Percentiles rank a stretch among this genome's conserved stretches.
Conservation (phyloP, 1,284 basidiomycete species). For the Cystobasidium sp. region DNA sequence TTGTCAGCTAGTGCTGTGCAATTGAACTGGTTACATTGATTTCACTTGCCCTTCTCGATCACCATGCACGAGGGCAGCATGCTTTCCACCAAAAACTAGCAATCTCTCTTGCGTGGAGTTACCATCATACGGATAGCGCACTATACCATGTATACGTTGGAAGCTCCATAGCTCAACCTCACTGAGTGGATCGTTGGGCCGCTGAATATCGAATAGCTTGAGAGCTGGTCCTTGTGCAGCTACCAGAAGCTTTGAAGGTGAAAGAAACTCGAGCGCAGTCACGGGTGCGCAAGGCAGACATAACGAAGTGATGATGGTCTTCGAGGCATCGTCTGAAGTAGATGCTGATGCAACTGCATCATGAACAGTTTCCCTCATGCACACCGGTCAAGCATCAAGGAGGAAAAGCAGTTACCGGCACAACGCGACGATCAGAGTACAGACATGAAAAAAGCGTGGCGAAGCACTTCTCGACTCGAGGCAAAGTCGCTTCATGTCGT, state of each 20-base stretch:
- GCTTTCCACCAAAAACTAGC: slow-evolving; percentile 35
- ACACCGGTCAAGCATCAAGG: not conserved
- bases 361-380: slow-evolving; percentile 1
- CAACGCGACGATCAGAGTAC: not conserved
- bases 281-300: slow-evolving; percentile 34
- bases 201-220: slow-evolving; percentile 27
- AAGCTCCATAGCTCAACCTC: slow-evolving; percentile 5
- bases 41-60: slow-evolving; percentile 21
- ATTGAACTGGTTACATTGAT: not conserved
- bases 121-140: not conserved
- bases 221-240: slow-evolving; percentile 29
- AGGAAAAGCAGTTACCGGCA: not conserved
- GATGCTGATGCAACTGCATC: slow-evolving; percentile 9
- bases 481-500: too few relatives aligned
- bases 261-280: slow-evolving; percentile 30
- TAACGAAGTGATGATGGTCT: not conserved
- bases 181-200: not conserved
- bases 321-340: not conserved
- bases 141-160: slow-evolving; percentile 33
- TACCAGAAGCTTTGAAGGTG: slow-evolving; percentile 18
- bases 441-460: not conserved
- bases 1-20: not conserved
- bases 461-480: too few relatives aligned
- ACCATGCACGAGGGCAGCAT: slow-evolving; percentile 3
- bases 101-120: not conserved